Percentiles rank a stretch among this genome's conserved stretches.
Conservation (phyloP, 306 rosid species). For the Rosa chinensis region DNA sequence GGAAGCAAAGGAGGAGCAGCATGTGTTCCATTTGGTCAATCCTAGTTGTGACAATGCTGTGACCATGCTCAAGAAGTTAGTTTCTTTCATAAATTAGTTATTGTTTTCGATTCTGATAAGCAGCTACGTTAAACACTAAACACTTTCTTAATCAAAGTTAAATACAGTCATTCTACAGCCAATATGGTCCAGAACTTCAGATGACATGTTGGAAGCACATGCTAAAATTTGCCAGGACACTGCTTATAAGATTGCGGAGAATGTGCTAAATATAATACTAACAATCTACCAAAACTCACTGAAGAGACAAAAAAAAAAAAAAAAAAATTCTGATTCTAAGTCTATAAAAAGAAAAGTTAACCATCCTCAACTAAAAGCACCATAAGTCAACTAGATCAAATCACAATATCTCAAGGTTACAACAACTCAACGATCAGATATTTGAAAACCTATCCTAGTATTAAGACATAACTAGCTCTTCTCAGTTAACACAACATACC, state of each 20-base stretch:
- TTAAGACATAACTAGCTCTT: background rate
- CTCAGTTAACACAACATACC: conserved; percentile 44
- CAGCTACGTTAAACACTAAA: background rate
- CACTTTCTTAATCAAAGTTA: background rate
- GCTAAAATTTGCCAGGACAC: background rate
- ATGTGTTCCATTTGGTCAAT: conserved; percentile 9
- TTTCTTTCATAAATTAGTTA: background rate
- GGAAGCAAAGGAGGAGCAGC: background rate
- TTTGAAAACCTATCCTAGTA: background rate
- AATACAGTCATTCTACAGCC: background rate
- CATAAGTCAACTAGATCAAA: background rate
- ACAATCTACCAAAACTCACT: background rate
- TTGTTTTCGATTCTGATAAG: background rate
- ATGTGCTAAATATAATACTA: background rate
- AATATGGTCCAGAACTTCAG: background rate
- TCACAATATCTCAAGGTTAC: background rate
- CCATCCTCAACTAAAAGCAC: background rate
- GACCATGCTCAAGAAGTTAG: background rate
- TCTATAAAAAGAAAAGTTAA: background rate
- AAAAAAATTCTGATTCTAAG: too few species aligned
- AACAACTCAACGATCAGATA: background rate
- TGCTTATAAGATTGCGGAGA: background rate
- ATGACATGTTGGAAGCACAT: background rate
- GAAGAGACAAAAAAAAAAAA: too few species aligned
- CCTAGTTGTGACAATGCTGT: conserved; percentile 12